Conservation (phyloP, 129 eudicot genomes). For the Saussurea involucrata region DNA sequence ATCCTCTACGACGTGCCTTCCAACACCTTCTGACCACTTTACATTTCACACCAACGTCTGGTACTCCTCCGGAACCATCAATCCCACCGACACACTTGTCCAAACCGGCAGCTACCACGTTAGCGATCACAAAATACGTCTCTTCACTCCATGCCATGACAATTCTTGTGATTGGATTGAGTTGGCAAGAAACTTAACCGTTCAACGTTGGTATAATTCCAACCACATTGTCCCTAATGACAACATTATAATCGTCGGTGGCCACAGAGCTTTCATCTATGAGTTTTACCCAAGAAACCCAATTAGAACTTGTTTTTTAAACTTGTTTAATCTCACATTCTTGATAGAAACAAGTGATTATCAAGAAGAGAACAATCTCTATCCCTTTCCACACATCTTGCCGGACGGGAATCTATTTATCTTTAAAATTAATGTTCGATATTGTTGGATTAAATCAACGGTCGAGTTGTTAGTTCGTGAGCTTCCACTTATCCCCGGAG, state of each 20-base stretch:
- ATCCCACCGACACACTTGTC: conserved; percentile 51
- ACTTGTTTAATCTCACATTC: conserved; percentile 32
- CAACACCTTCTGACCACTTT: conserved; percentile 68
- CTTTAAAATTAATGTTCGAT: conserved; percentile 64
- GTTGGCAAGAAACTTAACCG: conserved; percentile 25
- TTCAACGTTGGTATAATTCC: conserved; percentile 64
- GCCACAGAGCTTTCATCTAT: conserved; percentile 60
- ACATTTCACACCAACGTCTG: conserved; percentile 59
- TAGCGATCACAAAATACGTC: conserved; percentile 56
- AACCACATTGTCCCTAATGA: conserved; percentile 70
- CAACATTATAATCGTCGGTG: conserved; percentile 70
- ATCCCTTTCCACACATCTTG: conserved; percentile 64
- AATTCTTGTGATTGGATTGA: conserved; percentile 67
- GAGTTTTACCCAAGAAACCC: conserved; percentile 66
- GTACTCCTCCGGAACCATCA: conserved; percentile 81
- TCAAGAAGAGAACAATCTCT: conserved; percentile 65
- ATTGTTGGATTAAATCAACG: conserved; percentile 42
- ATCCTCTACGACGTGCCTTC: conserved; percentile 60
- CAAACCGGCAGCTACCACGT: conserved; percentile 70
- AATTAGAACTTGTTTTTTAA: neutral
- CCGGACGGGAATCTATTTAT: conserved; percentile 74
- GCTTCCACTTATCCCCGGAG: conserved; percentile 65
- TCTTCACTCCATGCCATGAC: conserved; percentile 50
- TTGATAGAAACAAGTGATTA: conserved; percentile 49
- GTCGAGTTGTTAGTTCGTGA: conserved; percentile 41